Conservation (phyloP, 2,329 filamentous ascomycete genomes). For the Aulographum hederae region DNA sequence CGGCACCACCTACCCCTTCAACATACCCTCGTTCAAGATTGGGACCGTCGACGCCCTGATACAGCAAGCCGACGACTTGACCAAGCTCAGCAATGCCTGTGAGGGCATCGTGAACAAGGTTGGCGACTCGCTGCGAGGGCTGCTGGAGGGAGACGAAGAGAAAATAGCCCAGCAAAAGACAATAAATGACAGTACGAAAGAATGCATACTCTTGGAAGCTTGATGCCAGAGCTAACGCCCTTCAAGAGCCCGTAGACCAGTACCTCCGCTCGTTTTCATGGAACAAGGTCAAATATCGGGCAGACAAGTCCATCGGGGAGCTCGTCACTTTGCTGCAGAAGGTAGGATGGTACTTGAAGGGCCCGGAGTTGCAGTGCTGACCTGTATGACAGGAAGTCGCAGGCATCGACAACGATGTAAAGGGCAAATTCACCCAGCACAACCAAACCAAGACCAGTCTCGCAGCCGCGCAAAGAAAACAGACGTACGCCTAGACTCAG, state of each 20-base stretch:
- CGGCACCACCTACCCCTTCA: conserved; percentile 58
- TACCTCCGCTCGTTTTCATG: conserved; percentile 80
- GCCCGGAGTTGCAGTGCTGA: background rate
- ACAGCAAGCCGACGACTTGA: conserved; percentile 86
- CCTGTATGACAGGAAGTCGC: conserved; percentile 48
- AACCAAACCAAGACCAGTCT: conserved; percentile 78
- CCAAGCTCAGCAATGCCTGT: conserved; percentile 68
- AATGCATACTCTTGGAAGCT: background rate
- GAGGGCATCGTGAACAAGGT: conserved; percentile 76
- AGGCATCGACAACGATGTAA: conserved; percentile 91
- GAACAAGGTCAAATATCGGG: conserved; percentile 96
- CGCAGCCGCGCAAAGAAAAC: conserved; percentile 63
- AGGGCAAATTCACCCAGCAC: conserved; percentile 86
- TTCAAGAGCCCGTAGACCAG: conserved; percentile 80
- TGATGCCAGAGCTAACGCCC: background rate
- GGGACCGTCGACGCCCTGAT: conserved; percentile 89
- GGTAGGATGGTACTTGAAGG: conserved; percentile 30
- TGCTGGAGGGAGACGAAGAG: conserved; percentile 70
- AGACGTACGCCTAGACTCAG: conserved; percentile 51
- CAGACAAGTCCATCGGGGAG: conserved; percentile 76
- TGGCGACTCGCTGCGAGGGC: conserved; percentile 61
- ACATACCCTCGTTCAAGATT: conserved; percentile 91
- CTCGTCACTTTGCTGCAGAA: conserved; percentile 79
- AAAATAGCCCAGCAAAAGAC: conserved; percentile 75
- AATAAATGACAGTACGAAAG: conserved; percentile 70